Conservation (phyloP, 306 rosid genomes). For the Cicer pinnatifidum region DNA sequence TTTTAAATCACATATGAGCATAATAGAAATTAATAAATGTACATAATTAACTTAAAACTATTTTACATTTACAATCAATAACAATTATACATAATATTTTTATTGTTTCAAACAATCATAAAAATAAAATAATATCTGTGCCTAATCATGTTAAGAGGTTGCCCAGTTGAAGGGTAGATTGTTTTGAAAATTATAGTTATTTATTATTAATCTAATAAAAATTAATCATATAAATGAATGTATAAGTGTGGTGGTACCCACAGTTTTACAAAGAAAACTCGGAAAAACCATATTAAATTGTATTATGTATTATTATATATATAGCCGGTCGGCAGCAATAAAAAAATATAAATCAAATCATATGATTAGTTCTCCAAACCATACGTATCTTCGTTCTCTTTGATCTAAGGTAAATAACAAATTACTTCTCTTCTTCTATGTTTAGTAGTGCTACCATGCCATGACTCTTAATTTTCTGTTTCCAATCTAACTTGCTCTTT, state of each 20-base stretch:
- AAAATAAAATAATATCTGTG: not conserved
- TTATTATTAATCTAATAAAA: too few species aligned
- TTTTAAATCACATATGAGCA: too few species aligned
- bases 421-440: not conserved
- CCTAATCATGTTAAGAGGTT: not conserved
- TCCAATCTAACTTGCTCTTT: not conserved
- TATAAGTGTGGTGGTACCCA: too few species aligned
- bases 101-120: too few species aligned
- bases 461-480: not conserved
- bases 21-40: too few species aligned
- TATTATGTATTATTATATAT: not conserved
- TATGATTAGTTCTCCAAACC: not conserved
- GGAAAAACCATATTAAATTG: too few species aligned
- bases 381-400: constrained; percentile 3
- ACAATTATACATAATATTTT: too few species aligned
- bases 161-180: not conserved
- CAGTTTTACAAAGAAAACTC: too few species aligned
- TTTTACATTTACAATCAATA: too few species aligned
- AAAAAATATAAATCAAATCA: not conserved
- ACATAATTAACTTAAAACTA: too few species aligned
- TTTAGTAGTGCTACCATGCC: not conserved
- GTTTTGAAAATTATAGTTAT: too few species aligned
- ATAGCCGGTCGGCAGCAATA: not conserved
- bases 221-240: too few species aligned
- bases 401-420: not conserved